Evolutionary conservation across 2,329 filamentous ascomycete species (phyloP).

Genomic region (Paecilomyces sp.): DNA sequence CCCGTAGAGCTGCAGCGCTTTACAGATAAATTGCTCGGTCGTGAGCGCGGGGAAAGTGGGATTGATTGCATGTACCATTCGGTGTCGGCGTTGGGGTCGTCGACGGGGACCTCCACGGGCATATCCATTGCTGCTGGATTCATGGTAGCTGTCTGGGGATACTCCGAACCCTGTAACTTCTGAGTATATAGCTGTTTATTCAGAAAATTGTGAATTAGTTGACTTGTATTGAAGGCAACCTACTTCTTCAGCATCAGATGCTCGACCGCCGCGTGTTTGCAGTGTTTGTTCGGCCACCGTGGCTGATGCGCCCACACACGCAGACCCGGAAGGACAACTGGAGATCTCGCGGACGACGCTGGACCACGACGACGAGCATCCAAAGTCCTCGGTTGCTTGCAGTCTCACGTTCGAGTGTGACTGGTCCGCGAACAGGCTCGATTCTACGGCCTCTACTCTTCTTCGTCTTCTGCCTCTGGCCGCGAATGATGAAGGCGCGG

Average conservation of each 20-base stretch:
- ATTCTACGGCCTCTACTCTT: not conserved
- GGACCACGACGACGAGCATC: constrained; percentile 3
- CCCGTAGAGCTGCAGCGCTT: constrained; percentile 6
- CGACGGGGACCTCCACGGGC: constrained; percentile 72
- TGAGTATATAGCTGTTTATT: not conserved
- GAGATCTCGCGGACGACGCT: constrained; percentile 13
- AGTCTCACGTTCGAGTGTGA: not conserved
- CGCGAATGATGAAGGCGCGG: constrained; percentile 25
- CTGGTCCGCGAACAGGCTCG: not conserved
- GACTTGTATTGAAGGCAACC: not conserved
- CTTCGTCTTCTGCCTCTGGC: constrained; percentile 1
- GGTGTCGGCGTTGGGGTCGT: constrained; percentile 93
- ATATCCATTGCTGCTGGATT: constrained; percentile 40
- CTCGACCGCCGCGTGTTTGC: constrained; percentile 31
- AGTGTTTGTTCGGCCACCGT: constrained; percentile 25
- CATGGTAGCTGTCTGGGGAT: constrained; percentile 12
- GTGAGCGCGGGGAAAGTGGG: not conserved
- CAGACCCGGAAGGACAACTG: constrained; percentile 33
- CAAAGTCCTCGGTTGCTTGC: not conserved
- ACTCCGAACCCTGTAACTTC: not conserved
- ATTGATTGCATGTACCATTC: constrained; percentile 63
- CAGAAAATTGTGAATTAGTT: not conserved
- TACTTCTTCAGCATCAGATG: not conserved
- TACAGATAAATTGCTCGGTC: constrained; percentile 5
- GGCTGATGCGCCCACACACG: constrained; percentile 21